Evolutionary conservation across 139 green algal genomes (phyloP).

Genomic region (Eudorina sp.): DNA sequence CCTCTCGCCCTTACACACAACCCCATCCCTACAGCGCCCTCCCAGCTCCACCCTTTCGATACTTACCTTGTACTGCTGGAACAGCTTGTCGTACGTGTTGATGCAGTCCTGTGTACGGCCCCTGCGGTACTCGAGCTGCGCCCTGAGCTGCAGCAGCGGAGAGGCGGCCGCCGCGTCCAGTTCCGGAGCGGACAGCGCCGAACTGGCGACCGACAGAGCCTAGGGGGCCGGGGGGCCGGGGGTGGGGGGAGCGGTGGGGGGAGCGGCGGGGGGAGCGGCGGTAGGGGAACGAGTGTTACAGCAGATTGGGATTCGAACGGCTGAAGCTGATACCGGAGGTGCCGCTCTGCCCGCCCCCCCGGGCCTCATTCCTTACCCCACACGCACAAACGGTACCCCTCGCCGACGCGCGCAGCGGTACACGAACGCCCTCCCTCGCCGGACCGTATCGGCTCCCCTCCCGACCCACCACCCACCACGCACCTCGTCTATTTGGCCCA

Average conservation of each 20-base stretch:
- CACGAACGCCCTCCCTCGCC: too few relatives aligned
- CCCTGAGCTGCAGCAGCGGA: slow-evolving; percentile 79
- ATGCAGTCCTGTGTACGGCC: slow-evolving; percentile 74
- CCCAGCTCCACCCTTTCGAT: too few relatives aligned
- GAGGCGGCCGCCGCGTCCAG: neutral
- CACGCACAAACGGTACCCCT: too few relatives aligned
- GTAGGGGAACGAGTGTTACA: too few relatives aligned
- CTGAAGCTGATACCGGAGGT: too few relatives aligned
- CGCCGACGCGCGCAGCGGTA: too few relatives aligned
- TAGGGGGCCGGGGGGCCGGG: neutral
- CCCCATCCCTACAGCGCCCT: too few relatives aligned
- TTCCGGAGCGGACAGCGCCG: neutral
- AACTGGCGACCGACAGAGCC: neutral
- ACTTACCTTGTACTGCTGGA: slow-evolving; percentile 68
- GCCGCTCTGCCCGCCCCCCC: too few relatives aligned
- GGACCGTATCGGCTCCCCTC: neutral
- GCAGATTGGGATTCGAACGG: too few relatives aligned
- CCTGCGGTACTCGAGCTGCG: slow-evolving; percentile 88
- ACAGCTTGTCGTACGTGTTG: slow-evolving; percentile 71
- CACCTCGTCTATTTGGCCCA: slow-evolving; percentile 76
- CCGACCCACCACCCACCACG: neutral
- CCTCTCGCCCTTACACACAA: too few relatives aligned
- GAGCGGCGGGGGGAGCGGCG: too few relatives aligned
- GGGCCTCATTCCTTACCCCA: too few relatives aligned
- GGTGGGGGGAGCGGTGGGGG: neutral